Conservation (phyloP, 2,329 filamentous ascomycete species). For the Alternaria ethzedia region DNA sequence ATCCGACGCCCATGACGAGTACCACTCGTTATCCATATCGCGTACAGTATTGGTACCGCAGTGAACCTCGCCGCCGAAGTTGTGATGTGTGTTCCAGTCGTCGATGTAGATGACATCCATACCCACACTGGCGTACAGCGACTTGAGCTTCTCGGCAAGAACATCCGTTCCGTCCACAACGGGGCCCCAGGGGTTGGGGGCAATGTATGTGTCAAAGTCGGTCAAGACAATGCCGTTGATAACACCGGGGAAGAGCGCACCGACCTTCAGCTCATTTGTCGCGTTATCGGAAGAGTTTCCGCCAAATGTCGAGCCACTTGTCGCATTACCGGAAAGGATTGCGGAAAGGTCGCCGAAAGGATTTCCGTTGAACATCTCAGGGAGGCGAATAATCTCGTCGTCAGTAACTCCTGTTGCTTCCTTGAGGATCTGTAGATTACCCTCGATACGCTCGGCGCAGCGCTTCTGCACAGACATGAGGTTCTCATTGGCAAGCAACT, state of each 20-base stretch:
- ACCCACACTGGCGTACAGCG: constrained; percentile 1
- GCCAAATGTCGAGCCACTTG: neutral
- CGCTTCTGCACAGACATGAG: constrained; percentile 3
- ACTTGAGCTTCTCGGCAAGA: neutral
- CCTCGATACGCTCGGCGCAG: constrained; percentile 4
- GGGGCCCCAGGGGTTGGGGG: neutral
- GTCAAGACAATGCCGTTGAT: neutral
- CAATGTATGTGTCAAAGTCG: neutral
- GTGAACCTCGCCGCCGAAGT: constrained; percentile 8
- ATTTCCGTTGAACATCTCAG: neutral
- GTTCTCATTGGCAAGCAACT: constrained; percentile 2
- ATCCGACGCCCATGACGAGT: neutral
- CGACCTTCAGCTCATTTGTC: neutral
- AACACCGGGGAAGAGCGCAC: neutral
- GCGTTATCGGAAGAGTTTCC: neutral
- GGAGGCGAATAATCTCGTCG: constrained; percentile 5
- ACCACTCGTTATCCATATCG: neutral
- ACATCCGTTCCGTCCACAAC: neutral
- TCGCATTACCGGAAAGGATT: neutral
- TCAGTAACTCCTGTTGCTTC: constrained; percentile 12
- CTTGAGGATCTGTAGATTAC: constrained; percentile 4
- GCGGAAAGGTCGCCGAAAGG: neutral
- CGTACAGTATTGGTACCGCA: constrained; percentile 13
- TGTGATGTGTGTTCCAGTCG: constrained; percentile 13
- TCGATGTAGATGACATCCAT: constrained; percentile 9